Evolutionary conservation across 495 filamentous ascomycete species (phyloP).

Genomic region (Talaromyces wortmannii): DNA sequence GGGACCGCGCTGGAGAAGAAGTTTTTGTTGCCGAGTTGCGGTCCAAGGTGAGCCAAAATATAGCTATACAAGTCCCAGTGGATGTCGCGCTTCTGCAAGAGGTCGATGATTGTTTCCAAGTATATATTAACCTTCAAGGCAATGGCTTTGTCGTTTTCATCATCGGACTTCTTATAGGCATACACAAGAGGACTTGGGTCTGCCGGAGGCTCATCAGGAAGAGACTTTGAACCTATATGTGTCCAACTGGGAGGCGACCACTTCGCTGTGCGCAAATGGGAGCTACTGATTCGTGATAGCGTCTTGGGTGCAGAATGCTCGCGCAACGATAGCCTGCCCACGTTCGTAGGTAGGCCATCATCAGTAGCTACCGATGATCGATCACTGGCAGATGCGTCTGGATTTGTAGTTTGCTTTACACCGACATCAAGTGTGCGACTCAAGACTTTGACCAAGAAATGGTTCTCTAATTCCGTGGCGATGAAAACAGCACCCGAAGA

Average conservation of each 20-base stretch:
- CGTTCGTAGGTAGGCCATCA: slow-evolving; percentile 1
- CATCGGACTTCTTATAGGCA: slow-evolving; percentile 17
- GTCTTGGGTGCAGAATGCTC: slow-evolving; percentile 3
- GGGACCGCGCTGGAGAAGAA: slow-evolving; percentile 65
- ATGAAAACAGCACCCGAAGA: slow-evolving; percentile 66
- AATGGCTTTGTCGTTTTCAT: slow-evolving; percentile 7
- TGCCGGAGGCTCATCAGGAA: slow-evolving; percentile 45
- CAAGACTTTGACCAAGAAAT: slow-evolving; percentile 62
- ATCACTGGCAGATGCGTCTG: background rate
- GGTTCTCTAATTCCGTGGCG: slow-evolving; percentile 55
- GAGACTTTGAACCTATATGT: slow-evolving; percentile 38
- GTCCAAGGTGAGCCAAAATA: slow-evolving; percentile 76
- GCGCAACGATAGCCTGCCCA: slow-evolving; percentile 8
- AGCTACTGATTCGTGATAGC: slow-evolving; percentile 4
- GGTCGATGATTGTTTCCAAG: slow-evolving; percentile 65
- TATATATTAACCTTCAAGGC: slow-evolving; percentile 64
- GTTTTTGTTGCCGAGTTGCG: slow-evolving; percentile 84
- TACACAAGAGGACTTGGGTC: slow-evolving; percentile 39
- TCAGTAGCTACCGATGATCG: slow-evolving; percentile 12
- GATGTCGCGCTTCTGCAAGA: slow-evolving; percentile 62
- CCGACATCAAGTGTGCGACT: slow-evolving; percentile 52
- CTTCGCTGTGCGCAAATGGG: slow-evolving; percentile 31
- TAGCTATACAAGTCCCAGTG: slow-evolving; percentile 97
- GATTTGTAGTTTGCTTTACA: slow-evolving; percentile 14
- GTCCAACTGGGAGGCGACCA: slow-evolving; percentile 50